Conservation (phyloP, 1,139 yeast species). For the Pichia sp. region DNA sequence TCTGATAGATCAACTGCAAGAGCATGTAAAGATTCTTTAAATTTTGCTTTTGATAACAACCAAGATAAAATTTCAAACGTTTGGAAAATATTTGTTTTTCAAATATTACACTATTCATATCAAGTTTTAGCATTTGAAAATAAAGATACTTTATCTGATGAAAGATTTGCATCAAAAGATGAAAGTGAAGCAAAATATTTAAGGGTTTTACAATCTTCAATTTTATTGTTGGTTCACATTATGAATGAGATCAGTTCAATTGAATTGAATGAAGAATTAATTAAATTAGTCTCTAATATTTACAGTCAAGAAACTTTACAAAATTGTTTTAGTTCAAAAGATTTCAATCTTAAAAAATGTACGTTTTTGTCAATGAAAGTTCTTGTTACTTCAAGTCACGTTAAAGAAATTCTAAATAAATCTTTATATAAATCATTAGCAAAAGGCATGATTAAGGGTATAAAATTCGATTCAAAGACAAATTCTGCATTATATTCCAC, state of each 20-base stretch:
- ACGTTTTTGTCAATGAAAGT: conserved; percentile 35
- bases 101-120: conserved; percentile 48
- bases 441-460: conserved; percentile 46
- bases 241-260: conserved; percentile 10
- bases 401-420: conserved; percentile 20
- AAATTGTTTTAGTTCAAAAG: conserved; percentile 36
- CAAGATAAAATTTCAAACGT: conserved; percentile 51
- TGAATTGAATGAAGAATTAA: conserved; percentile 23
- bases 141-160: conserved; percentile 64
- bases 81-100: conserved; percentile 53
- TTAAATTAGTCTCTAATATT: conserved; percentile 24
- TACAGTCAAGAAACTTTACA: conserved; percentile 39
- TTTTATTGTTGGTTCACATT: conserved; percentile 38
- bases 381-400: conserved; percentile 14
- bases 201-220: conserved; percentile 48
- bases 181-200: conserved; percentile 65
- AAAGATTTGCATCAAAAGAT: conserved; percentile 59
- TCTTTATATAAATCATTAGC: conserved; percentile 40
- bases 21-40: conserved; percentile 43
- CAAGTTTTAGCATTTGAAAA: conserved; percentile 53
- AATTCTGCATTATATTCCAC: conserved; percentile 39
- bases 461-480: conserved; percentile 35
- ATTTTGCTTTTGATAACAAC: conserved; percentile 51
- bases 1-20: conserved; percentile 54
- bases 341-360: conserved; percentile 43